A percentile compares a stretch with the other conserved stretches of the same genome.
Evolutionary conservation across 2,329 filamentous ascomycete species (phyloP).

Genomic region (Cyphellophora europaea): DNA sequence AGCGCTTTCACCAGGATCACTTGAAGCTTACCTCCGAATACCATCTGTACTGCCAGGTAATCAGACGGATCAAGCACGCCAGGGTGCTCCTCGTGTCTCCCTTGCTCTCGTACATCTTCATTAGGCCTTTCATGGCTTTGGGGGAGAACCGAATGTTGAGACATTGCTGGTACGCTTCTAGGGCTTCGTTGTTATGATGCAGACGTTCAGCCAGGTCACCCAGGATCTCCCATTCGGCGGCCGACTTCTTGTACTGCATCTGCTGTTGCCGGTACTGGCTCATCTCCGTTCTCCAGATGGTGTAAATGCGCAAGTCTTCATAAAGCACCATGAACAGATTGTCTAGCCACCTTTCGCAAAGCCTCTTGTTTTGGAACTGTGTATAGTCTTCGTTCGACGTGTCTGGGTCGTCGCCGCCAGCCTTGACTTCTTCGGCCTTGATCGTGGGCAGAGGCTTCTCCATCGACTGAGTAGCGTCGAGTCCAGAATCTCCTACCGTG

Average conservation of each 20-base stretch:
- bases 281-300: slow-evolving; percentile 98
- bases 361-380: slow-evolving; percentile 90
- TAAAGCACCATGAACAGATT: slow-evolving; percentile 99
- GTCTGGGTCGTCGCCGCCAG: slow-evolving; percentile 59
- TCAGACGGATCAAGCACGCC: slow-evolving; percentile 76
- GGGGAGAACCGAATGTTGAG: slow-evolving; percentile 83
- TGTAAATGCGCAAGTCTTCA: slow-evolving; percentile 95
- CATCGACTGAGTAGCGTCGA: slow-evolving; percentile 36
- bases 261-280: slow-evolving; percentile 89
- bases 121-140: slow-evolving; percentile 77
- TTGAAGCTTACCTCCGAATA: slow-evolving; percentile 68
- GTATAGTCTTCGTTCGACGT: slow-evolving; percentile 66
- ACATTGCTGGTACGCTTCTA: slow-evolving; percentile 87
- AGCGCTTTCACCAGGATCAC: not conserved
- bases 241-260: slow-evolving; percentile 91
- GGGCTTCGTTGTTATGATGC: slow-evolving; percentile 82
- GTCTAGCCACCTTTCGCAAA: slow-evolving; percentile 96
- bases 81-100: slow-evolving; percentile 75
- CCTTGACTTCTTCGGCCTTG: slow-evolving; percentile 66
- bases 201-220: slow-evolving; percentile 86
- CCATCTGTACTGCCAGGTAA: slow-evolving; percentile 98
- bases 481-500: slow-evolving; percentile 17
- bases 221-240: slow-evolving; percentile 96
- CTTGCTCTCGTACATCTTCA: slow-evolving; percentile 67
- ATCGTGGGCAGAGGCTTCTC: slow-evolving; percentile 75